Evolutionary conservation across 2,329 filamentous ascomycete species (phyloP).

Genomic region (Xylaria digitata): DNA sequence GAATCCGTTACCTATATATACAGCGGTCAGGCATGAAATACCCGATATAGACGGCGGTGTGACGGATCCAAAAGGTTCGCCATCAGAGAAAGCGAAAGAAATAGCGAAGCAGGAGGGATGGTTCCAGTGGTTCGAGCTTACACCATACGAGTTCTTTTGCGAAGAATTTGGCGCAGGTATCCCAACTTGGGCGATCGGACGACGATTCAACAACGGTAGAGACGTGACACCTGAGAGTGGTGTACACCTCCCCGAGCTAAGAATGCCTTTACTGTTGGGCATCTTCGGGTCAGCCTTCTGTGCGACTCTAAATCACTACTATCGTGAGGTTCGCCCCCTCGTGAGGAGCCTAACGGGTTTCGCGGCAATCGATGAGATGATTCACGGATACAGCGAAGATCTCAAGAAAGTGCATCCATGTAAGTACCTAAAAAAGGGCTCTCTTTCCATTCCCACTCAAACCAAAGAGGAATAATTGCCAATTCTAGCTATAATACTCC

Average conservation of each 20-base stretch:
- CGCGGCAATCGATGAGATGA: conserved; percentile 80
- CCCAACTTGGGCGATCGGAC: conserved; percentile 91
- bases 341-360: conserved; percentile 81
- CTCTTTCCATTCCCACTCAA: not conserved
- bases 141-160: conserved; percentile 94
- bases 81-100: conserved; percentile 63
- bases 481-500: not conserved
- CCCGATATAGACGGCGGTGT: conserved; percentile 67
- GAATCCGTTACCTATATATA: conserved; percentile 93
- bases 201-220: conserved; percentile 79
- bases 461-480: not conserved
- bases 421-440: conserved; percentile 17
- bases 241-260: conserved; percentile 81
- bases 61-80: conserved; percentile 50
- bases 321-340: conserved; percentile 89
- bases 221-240: conserved; percentile 74
- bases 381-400: conserved; percentile 84
- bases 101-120: conserved; percentile 76
- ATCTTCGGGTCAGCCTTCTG: conserved; percentile 98
- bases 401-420: conserved; percentile 90
- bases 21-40: conserved; percentile 94
- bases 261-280: conserved; percentile 85
- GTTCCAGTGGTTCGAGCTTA: conserved; percentile 99
- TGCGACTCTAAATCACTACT: conserved; percentile 94
- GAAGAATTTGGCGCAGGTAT: conserved; percentile 93